A percentile compares a stretch with the other conserved stretches of the same genome.
phyloP scores from a whole-genome alignment of 2,329 filamentous ascomycete species.

The Sporothrix mexicana region DNA sequence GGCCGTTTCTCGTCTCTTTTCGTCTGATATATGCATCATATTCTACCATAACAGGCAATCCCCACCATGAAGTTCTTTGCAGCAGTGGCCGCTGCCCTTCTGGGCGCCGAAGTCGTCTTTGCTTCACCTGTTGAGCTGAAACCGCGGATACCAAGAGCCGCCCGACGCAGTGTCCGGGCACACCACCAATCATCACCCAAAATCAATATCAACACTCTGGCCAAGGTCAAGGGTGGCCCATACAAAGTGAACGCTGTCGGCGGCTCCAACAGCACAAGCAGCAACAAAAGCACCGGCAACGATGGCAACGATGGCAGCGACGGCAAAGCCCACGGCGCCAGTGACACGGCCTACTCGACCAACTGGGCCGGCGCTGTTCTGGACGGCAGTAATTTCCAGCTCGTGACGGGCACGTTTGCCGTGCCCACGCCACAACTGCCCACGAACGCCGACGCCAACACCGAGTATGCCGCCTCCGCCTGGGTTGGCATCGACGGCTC shows the following conservation, averaged over 20 bases:
- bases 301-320: neutral
- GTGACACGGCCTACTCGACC: conserved; percentile 49
- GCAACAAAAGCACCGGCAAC: neutral
- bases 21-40: neutral
- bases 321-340: neutral
- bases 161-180: conserved; percentile 39
- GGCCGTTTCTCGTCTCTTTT: neutral
- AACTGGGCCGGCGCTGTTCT: conserved; percentile 44
- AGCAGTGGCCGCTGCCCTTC: conserved; percentile 42
- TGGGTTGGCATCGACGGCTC: conserved; percentile 46
- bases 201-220: conserved; percentile 22
- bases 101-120: conserved; percentile 49
- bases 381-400: conserved; percentile 32
- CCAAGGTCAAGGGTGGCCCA: conserved; percentile 32
- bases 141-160: conserved; percentile 47
- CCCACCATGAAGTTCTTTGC: conserved; percentile 57
- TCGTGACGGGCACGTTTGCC: conserved; percentile 41
- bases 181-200: conserved; percentile 32
- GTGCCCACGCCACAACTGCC: conserved; percentile 41
- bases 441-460: conserved; percentile 32
- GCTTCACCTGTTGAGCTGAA: conserved; percentile 54
- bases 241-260: conserved; percentile 37
- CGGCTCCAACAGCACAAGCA: conserved; percentile 33
- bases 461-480: conserved; percentile 42
- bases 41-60: too few species aligned